phyloP scores from a whole-genome alignment of 2,329 filamentous ascomycete genomes.

The Monosporascus ibericus region DNA sequence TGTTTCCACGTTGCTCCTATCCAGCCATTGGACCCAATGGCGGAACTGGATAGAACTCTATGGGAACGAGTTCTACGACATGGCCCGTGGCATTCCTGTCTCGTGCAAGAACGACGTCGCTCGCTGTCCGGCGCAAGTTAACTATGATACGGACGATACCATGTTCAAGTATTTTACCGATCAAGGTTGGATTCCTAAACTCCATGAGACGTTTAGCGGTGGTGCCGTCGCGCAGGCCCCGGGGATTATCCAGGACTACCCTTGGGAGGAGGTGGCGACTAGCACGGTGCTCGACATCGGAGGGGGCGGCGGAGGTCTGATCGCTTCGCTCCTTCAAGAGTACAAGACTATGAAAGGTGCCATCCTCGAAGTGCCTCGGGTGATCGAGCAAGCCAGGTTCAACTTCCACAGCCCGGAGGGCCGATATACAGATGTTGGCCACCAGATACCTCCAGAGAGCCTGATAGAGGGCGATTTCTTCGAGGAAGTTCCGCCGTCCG shows the following conservation, averaged over 20 bases:
- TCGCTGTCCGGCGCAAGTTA: constrained; percentile 31
- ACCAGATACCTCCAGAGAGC: constrained; percentile 17
- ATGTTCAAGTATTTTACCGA: constrained; percentile 34
- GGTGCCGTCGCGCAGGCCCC: constrained; percentile 31
- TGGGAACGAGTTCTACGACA: constrained; percentile 37
- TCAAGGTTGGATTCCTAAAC: constrained; percentile 24
- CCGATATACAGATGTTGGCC: constrained; percentile 25
- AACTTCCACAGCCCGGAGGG: constrained; percentile 23
- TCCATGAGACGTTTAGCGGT: constrained; percentile 31
- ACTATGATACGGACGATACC: constrained; percentile 31
- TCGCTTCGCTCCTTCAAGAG: constrained; percentile 27
- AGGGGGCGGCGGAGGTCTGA: constrained; percentile 32
- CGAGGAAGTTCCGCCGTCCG: constrained; percentile 21
- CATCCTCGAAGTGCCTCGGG: constrained; percentile 27
- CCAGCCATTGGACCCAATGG: constrained; percentile 39
- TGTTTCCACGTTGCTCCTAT: constrained; percentile 25
- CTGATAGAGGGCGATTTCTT: constrained; percentile 34
- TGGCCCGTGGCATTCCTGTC: constrained; percentile 32
- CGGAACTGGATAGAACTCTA: constrained; percentile 37
- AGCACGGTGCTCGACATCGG: constrained; percentile 32
- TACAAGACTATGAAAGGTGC: constrained; percentile 25
- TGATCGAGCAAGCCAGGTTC: constrained; percentile 25
- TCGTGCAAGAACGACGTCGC: constrained; percentile 14
- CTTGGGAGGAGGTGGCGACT: constrained; percentile 31
- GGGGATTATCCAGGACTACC: constrained; percentile 34